These are phyloP conservation scores for Odontarrhena argentea DNA, from an alignment of 345 rosid genomes.

Conservation along the genomic window DNA sequence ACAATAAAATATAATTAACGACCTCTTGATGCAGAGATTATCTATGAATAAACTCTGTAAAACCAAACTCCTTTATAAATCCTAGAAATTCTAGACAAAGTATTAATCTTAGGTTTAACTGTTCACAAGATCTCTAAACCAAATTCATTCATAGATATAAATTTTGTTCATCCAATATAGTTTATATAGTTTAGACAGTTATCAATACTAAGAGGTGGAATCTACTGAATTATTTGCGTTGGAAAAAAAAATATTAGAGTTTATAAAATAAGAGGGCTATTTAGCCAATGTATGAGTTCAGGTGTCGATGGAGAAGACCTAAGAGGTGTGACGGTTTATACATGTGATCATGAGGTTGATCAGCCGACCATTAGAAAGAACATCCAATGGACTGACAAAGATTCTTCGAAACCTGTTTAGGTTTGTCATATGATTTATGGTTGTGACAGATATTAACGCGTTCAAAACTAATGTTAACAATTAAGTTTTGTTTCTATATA, in stretches of 20 bases:
- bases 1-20: too few species aligned
- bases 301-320: slow-evolving; percentile 20
- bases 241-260: neutral
- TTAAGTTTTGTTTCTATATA: neutral
- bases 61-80: too few species aligned
- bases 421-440: slow-evolving; percentile 15
- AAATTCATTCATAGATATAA: too few species aligned
- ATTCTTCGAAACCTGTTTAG: slow-evolving; percentile 31
- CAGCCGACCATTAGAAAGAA: slow-evolving; percentile 14
- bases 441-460: slow-evolving; percentile 26
- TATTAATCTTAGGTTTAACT: too few species aligned
- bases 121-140: too few species aligned
- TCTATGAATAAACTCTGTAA: too few species aligned
- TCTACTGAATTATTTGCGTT: too few species aligned
- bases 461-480: neutral
- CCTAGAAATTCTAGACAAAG: too few species aligned
- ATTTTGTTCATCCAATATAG: too few species aligned
- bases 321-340: slow-evolving; percentile 17
- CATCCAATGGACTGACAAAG: slow-evolving; percentile 29
- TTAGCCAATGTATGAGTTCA: neutral
- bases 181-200: too few species aligned
- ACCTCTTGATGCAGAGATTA: too few species aligned
- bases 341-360: slow-evolving; percentile 16
- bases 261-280: neutral
- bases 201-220: too few species aligned